Percentiles rank a stretch among this genome's conserved stretches.
These are phyloP conservation scores for Cocos nucifera DNA, from an alignment of 176 grass and related monocot genomes.

Conservation along the genomic window DNA sequence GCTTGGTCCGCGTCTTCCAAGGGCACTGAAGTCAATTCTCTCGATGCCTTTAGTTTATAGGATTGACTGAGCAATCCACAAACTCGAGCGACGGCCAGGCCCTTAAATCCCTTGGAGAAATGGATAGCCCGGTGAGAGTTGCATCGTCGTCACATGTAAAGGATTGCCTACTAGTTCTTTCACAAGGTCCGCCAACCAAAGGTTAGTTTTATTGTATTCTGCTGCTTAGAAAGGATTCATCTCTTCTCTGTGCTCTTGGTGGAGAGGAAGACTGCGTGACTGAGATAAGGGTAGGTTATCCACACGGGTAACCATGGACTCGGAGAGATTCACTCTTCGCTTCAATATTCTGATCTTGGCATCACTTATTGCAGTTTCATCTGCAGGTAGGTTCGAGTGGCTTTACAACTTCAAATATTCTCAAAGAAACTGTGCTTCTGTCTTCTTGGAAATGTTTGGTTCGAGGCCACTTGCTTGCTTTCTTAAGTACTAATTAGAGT, in stretches of 20 bases:
- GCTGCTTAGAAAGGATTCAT: background rate
- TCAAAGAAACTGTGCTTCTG: background rate
- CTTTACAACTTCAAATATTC: too few relatives aligned
- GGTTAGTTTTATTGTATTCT: too few relatives aligned
- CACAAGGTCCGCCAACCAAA: background rate
- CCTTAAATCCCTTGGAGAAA: background rate
- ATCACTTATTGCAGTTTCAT: background rate
- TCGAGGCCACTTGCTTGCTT: background rate
- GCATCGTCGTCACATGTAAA: background rate
- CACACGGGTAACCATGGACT: background rate
- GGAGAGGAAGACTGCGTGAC: background rate
- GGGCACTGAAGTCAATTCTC: background rate
- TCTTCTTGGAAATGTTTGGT: too few relatives aligned
- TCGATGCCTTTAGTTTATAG: background rate
- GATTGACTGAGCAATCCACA: background rate
- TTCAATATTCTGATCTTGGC: background rate
- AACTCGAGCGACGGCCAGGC: background rate
- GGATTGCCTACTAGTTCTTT: background rate
- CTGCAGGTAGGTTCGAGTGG: background rate
- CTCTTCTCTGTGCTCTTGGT: background rate
- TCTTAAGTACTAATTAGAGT: too few relatives aligned
- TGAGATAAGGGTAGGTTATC: background rate
- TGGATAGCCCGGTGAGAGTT: background rate
- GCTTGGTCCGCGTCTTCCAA: too few relatives aligned
- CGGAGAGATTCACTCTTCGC: background rate